Base-by-base conservation (phyloP, 1,139 yeast species). In the Taiozyma sp. region DNA sequence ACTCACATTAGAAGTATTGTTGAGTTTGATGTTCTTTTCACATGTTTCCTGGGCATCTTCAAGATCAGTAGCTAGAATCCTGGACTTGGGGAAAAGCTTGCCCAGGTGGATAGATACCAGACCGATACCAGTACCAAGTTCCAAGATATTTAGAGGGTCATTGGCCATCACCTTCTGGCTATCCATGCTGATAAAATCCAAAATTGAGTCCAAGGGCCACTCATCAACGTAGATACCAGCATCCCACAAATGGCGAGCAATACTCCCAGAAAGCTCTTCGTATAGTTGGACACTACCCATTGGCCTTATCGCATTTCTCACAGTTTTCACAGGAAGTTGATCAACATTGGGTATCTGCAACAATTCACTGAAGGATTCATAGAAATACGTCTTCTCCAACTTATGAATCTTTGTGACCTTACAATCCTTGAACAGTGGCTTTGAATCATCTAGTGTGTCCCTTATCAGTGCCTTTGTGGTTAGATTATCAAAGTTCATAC, bases 201-300 rank as follows among this genome's bases (percentile, higher is more conserved):
- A 12, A 9, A 61, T 32, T 9, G 53, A 48, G 2, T 24, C 34
- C 14, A 23, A 24, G 1, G 50, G 19, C 2, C 57, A 16, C 6
- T 44, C 50, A 40, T 48, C 55, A 4, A 62, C 45, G 12, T 60
- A 38, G 5, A 63, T 54, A 8, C 67, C 67, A 13, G 68, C 65
- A 49, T 64, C 66, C 68, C 68, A 64, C 27, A 64, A 49, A 48
- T 64, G 68, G 36, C 67, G 57, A 10, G 66, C 67, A 19, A 64
- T 63, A 16, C 57, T 62, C 23, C 64, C 62, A 1, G 65, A 60
- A 4, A 63, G 48, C 32, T 64, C 67, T 44, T 63, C 66, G 30
- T 50, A 59, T 6, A 57, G 43, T 3, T 48, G 14, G 1, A 55
- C 43, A 9, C 44, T 49, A 2, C 42, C 34, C 1, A 55, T 43